A percentile compares a stretch with the other conserved stretches of the same genome.
Conservation (phyloP, 1,284 basidiomycete genomes). For the Lentinula novae-zelandiae region DNA sequence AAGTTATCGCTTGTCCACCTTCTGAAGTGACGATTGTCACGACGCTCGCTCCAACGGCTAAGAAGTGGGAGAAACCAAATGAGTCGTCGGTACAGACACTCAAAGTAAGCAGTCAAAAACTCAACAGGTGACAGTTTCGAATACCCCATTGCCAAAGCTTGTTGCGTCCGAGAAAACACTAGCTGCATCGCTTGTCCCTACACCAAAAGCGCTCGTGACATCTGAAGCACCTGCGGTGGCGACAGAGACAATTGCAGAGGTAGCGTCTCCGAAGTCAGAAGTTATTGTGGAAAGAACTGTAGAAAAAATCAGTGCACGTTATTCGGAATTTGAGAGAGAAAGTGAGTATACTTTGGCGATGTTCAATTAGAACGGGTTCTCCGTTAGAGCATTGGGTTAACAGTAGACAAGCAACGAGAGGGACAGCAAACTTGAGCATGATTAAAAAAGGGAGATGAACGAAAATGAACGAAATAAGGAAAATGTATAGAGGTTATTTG, state of each 20-base stretch:
- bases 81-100: neutral
- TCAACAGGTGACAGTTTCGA: constrained; percentile 16
- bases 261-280: neutral
- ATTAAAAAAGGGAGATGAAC: neutral
- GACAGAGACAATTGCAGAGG: neutral
- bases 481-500: neutral
- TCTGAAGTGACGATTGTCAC: constrained; percentile 39
- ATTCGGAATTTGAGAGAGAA: neutral
- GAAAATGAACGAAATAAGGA: neutral
- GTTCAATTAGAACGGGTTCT: neutral
- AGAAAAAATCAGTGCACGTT: neutral
- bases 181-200: neutral
- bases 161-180: constrained; percentile 1
- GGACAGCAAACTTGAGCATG: constrained; percentile 3
- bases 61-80: neutral
- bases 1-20: constrained; percentile 37
- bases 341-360: neutral
- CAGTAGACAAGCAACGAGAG: neutral
- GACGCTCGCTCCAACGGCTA: constrained; percentile 40
- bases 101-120: neutral
- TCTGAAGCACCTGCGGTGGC: neutral
- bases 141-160: constrained; percentile 17
- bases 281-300: constrained; percentile 3
- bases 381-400: neutral
- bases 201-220: neutral